These are phyloP conservation scores for Ustilago vetiveriae DNA, from an alignment of 1,284 basidiomycete species.

Conservation along the genomic window DNA sequence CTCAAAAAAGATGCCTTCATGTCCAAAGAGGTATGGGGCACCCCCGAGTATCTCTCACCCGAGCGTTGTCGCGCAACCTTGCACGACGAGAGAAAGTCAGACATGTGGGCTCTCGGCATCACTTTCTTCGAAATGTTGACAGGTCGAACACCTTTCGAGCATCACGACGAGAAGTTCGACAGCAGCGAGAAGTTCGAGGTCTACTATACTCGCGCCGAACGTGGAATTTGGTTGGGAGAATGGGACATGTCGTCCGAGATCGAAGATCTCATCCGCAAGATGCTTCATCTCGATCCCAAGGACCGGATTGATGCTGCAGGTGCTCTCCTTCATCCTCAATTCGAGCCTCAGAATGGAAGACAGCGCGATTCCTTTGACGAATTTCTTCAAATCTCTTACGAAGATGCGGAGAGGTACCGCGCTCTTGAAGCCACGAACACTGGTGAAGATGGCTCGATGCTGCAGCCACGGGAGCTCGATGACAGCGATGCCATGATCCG, in stretches of 20 bases:
- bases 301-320: conserved; percentile 44
- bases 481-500: conserved; percentile 28
- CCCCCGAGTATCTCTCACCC: conserved; percentile 58
- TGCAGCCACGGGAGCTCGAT: conserved; percentile 7
- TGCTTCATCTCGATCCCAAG: conserved; percentile 35
- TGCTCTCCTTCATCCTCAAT: conserved; percentile 34
- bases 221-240: conserved; percentile 42
- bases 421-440: background rate
- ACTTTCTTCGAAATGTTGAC: conserved; percentile 61
- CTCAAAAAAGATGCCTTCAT: conserved; percentile 34
- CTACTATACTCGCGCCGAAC: conserved; percentile 53
- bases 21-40: conserved; percentile 49
- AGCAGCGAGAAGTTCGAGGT: conserved; percentile 46
- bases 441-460: background rate
- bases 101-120: conserved; percentile 60
- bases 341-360: conserved; percentile 21
- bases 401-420: conserved; percentile 2
- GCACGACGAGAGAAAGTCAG: conserved; percentile 55
- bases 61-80: conserved; percentile 44
- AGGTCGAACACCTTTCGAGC: conserved; percentile 58
- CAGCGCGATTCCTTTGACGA: conserved; percentile 41
- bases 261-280: conserved; percentile 49
- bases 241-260: conserved; percentile 41
- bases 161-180: conserved; percentile 48
- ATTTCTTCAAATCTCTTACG: conserved; percentile 29